phyloP scores from a whole-genome alignment of 2,329 filamentous ascomycete species.

The Phaeomoniella chlamydospora region DNA sequence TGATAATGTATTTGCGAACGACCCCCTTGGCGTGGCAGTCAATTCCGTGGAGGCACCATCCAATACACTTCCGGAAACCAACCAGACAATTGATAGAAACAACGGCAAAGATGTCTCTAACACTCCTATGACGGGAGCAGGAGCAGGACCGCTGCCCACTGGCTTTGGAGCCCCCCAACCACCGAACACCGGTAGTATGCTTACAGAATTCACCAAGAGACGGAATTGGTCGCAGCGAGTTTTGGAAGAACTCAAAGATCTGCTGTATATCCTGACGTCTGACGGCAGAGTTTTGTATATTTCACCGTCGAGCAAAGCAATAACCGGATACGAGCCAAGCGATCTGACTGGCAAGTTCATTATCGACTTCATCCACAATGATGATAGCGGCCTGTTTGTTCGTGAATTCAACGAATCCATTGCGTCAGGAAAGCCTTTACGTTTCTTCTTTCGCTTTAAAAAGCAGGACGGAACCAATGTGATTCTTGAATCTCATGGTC shows the following conservation, averaged over 20 bases:
- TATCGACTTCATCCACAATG: slow-evolving; percentile 69
- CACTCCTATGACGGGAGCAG: slow-evolving; percentile 22
- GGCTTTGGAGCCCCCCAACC: slow-evolving; percentile 33
- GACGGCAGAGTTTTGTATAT: slow-evolving; percentile 73
- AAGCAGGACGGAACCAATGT: slow-evolving; percentile 59
- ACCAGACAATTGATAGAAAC: slow-evolving; percentile 7
- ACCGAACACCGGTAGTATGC: slow-evolving; percentile 33
- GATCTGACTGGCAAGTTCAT: slow-evolving; percentile 65
- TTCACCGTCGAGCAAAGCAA: slow-evolving; percentile 59
- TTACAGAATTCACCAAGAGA: slow-evolving; percentile 52
- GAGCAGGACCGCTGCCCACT: slow-evolving; percentile 40
- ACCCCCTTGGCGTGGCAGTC: not conserved
- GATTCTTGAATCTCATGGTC: slow-evolving; percentile 85
- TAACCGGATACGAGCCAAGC: slow-evolving; percentile 61
- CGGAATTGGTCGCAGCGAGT: slow-evolving; percentile 78
- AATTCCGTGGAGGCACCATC: slow-evolving; percentile 2
- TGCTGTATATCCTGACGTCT: slow-evolving; percentile 74
- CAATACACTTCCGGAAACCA: slow-evolving; percentile 1
- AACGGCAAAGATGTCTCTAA: slow-evolving; percentile 14
- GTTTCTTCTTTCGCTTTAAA: slow-evolving; percentile 74
- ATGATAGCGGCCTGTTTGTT: slow-evolving; percentile 70
- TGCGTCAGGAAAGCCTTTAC: slow-evolving; percentile 61
- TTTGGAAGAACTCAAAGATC: slow-evolving; percentile 77
- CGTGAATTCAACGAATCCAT: slow-evolving; percentile 84
- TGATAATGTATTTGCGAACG: not conserved